Evolutionary conservation across 805 yeast genomes (phyloP), one percentile per base, ranked within the genome.

Genomic region (Yueomyces sinensis): DNA sequence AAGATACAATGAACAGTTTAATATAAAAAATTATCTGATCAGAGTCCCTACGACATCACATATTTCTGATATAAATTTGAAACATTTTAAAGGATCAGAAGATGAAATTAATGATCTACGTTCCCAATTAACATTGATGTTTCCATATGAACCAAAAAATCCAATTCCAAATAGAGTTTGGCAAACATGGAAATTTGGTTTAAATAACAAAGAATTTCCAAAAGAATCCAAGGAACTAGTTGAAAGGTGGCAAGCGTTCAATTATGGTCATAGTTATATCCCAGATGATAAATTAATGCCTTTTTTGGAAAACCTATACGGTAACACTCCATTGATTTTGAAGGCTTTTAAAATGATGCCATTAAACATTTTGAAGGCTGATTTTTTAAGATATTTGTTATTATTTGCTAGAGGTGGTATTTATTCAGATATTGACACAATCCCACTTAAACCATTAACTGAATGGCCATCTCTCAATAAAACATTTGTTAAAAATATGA

Each of bases 341-440:
- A 65, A 67, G 40, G 95, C 96, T 0, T 91, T 79, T 61, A 59
- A 70, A 15, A 43, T 72, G 20, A 60, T 91, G 71, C 98, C 98
- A 2, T 75, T 72, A 47, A 68, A 70, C 27, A 87, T 91, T 37
- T 60, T 91, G 38, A 81, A 81, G 52, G 97, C 96, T 0, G 98
- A 91, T 58, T 89, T 89, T 52, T 84, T 91, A 65, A 65, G 97
- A 40, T 91, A 91, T 56, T 63, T 91, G 47, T 74, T 91, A 15
- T 60, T 91, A 17, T 79, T 69, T 51, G 95, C 96, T 6, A 65
- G 91, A 33, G 98, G 98, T 9, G 98, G 98, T 1, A 76, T 83
- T 1, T 89, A 89, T 52, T 70, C 93, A 2, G 98, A 91, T 51
- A 77, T 89, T 41, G 98, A 91, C 55, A 91, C 98, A 1, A 53